Evolutionary conservation across 2,329 filamentous ascomycete species (phyloP).

Genomic region (Aspergillus candidus): DNA sequence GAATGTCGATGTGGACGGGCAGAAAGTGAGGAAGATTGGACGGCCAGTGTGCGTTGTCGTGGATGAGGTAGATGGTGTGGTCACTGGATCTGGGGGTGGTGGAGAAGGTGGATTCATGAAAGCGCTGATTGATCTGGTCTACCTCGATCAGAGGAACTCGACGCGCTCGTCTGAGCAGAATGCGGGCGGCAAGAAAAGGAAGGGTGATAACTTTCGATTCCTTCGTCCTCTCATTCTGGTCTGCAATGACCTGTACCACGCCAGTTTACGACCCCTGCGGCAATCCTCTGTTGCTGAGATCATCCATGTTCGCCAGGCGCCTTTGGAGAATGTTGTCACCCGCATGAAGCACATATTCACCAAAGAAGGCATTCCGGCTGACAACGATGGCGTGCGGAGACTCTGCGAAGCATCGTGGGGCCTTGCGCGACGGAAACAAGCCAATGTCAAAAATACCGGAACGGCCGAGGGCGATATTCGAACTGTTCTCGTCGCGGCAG

Average conservation of each 20-base stretch:
- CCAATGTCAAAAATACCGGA: conserved; percentile 38
- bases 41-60: conserved; percentile 90
- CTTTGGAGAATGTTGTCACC: conserved; percentile 74
- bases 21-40: conserved; percentile 62
- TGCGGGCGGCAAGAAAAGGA: conserved; percentile 46
- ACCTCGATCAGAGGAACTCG: conserved; percentile 77
- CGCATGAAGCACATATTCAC: conserved; percentile 80
- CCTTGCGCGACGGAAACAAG: conserved; percentile 53
- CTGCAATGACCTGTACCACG: conserved; percentile 95
- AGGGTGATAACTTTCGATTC: conserved; percentile 79
- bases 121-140: conserved; percentile 83
- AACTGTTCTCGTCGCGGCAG: conserved; percentile 58
- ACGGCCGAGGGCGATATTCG: conserved; percentile 53
- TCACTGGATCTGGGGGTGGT: conserved; percentile 66
- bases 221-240: conserved; percentile 86
- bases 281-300: conserved; percentile 81
- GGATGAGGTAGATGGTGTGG: conserved; percentile 93
- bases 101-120: conserved; percentile 94
- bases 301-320: conserved; percentile 83
- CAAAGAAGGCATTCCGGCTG: conserved; percentile 80
- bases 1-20: conserved; percentile 42
- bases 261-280: conserved; percentile 78
- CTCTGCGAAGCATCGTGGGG: conserved; percentile 62
- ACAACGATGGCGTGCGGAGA: conserved; percentile 78
- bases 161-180: conserved; percentile 25